Base-by-base conservation (phyloP, 2,329 filamentous ascomycete genomes). In the Cladosporium velox region DNA sequence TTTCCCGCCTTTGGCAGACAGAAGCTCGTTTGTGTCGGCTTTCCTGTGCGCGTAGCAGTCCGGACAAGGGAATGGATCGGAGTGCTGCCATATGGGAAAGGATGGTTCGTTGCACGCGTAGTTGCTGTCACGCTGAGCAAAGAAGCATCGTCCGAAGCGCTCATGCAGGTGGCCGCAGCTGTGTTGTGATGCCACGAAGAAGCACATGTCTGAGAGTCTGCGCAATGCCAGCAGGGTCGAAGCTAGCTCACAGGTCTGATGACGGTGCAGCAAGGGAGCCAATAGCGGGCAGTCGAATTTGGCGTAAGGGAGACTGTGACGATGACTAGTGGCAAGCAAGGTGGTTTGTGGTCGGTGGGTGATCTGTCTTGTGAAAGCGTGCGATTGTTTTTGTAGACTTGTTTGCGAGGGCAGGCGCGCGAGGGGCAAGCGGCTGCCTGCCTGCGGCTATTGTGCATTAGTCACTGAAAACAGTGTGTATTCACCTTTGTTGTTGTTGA, bases 101-200 rank as follows among this genome's bases (percentile, higher is more conserved):
- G 21, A 15, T 5, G 64, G 18, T 57, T 64, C 63, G 15, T 21
- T 55, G 65, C 69, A 70, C 26, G 24, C n/a, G 7, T 52, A 10
- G 2, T 32, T 5, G n/a, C 59, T 18, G 8, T 59, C 44, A n/a
- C 18, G 41, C 28, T 67, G 65, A 24, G 69, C 69, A n/a, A 57
- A 8, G 52, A 66, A 68, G 64, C 70, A 72, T 58, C 64, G 66
- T 2, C 64, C 65, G 58, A 70, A 64, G 28, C 44, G 68, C 14
- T 65, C 58, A 49, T 70, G 61, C 8, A 59, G 18, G 49, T 71
- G 69, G 6, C 59, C 64, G 67, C 69, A 71, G 61, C 57, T 54
- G 64, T 72, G 70, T 30, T 62, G 47, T 11, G 69, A 68, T 28
- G 44, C 32, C 54, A 70, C 62, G 54, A 66, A 65, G 52, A 32